Conservation (phyloP, 2,329 filamentous ascomycete genomes). For the Graphium sp. region DNA sequence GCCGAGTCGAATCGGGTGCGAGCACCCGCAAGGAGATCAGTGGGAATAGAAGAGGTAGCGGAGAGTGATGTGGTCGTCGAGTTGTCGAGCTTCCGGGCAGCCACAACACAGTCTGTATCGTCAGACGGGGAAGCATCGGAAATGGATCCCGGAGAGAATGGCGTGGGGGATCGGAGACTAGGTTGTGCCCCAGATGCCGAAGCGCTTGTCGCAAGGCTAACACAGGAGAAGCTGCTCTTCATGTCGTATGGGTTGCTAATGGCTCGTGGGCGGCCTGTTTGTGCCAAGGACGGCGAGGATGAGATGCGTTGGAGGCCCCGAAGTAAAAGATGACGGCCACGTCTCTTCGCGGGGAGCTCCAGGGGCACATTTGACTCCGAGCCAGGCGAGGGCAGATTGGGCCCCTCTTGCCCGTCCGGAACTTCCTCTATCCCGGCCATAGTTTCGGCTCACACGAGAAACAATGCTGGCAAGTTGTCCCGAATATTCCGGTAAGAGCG, state of each 20-base stretch:
- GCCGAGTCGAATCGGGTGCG: conserved; percentile 1
- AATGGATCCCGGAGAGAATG: conserved; percentile 21
- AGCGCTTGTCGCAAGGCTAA: conserved; percentile 27
- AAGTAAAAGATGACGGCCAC: conserved; percentile 52
- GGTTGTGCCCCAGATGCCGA: too few species aligned
- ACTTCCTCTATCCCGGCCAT: too few species aligned
- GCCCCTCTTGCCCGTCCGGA: too few species aligned
- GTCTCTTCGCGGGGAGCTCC: conserved; percentile 51
- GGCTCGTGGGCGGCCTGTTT: conserved; percentile 46
- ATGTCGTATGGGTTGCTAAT: conserved; percentile 50
- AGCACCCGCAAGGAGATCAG: conserved; percentile 24
- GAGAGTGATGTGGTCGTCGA: conserved; percentile 20
- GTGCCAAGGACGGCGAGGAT: conserved; percentile 57
- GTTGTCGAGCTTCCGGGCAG: conserved; percentile 35
- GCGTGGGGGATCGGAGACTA: conserved; percentile 14
- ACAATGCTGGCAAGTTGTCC: too few species aligned
- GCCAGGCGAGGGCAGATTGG: too few species aligned
- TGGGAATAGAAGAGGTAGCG: conserved; percentile 44
- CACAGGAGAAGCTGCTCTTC: conserved; percentile 33
- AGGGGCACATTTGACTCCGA: too few species aligned
- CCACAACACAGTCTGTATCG: conserved; percentile 11
- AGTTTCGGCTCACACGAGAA: too few species aligned
- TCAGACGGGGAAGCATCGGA: conserved; percentile 20
- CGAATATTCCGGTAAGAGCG: too few species aligned
- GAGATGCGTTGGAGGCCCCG: conserved; percentile 66